A percentile compares a stretch with the other conserved stretches of the same genome.
These are phyloP conservation scores for Pisolithus thermaeus DNA, from an alignment of 1,284 basidiomycete genomes.

Conservation along the genomic window DNA sequence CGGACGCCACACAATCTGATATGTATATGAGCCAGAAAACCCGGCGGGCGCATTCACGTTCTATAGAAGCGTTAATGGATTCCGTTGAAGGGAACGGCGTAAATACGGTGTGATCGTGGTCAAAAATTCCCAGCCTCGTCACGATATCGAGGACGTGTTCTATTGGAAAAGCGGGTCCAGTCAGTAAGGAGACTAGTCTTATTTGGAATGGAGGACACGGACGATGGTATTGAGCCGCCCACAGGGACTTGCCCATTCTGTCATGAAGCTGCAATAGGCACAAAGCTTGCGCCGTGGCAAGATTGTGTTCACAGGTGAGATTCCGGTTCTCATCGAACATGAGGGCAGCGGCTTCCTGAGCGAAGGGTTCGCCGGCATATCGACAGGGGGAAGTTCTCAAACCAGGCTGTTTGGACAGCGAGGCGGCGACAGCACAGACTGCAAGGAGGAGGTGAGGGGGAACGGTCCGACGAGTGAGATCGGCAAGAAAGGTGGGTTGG, in stretches of 20 bases:
- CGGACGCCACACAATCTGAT: slow-evolving; percentile 44
- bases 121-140: slow-evolving; percentile 56
- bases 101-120: slow-evolving; percentile 49
- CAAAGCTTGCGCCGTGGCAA: slow-evolving; percentile 68
- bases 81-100: slow-evolving; percentile 45
- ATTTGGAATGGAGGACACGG: slow-evolving; percentile 8
- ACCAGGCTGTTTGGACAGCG: slow-evolving; percentile 60
- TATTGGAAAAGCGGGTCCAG: slow-evolving; percentile 26
- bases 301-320: slow-evolving; percentile 46
- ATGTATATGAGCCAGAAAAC: slow-evolving; percentile 74
- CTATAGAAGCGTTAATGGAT: slow-evolving; percentile 52
- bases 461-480: slow-evolving; percentile 56
- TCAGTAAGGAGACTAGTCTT: slow-evolving; percentile 9
- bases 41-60: slow-evolving; percentile 66
- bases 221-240: slow-evolving; percentile 26
- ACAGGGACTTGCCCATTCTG: slow-evolving; percentile 42
- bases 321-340: slow-evolving; percentile 62
- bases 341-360: slow-evolving; percentile 56
- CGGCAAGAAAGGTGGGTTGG: slow-evolving; percentile 64
- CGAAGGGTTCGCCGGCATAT: slow-evolving; percentile 64
- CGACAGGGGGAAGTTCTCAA: slow-evolving; percentile 53
- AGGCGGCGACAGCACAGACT: slow-evolving; percentile 70
- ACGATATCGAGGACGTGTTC: slow-evolving; percentile 63
- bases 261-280: slow-evolving; percentile 66
- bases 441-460: slow-evolving; percentile 65